Percentiles rank a stretch among this genome's conserved stretches.
phyloP scores from a whole-genome alignment of 345 rosid species.

The Euphorbia peplus region DNA sequence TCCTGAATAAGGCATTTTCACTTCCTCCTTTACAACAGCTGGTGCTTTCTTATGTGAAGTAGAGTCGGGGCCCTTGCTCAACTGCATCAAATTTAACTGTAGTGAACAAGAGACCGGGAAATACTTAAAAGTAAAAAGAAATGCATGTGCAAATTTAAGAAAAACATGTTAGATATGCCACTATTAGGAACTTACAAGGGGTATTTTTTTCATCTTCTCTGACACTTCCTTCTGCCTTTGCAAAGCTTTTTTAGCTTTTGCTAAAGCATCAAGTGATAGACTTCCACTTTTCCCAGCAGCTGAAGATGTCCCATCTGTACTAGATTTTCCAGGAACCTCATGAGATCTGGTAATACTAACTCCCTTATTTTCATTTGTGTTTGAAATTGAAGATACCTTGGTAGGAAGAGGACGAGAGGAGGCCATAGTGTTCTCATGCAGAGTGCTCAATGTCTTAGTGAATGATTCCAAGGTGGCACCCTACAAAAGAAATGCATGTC shows the following conservation, averaged over 20 bases:
- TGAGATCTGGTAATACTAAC: constrained; percentile 97
- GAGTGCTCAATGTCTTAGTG: constrained; percentile 35
- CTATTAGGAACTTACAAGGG: constrained; percentile 41
- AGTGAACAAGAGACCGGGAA: constrained; percentile 8
- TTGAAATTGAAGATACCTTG: constrained; percentile 96
- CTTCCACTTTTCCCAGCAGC: constrained; percentile 72
- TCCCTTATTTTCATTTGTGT: constrained; percentile 98
- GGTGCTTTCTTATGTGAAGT: constrained; percentile 37
- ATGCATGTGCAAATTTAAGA: not conserved
- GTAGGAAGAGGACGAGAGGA: constrained; percentile 48
- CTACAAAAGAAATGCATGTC: constrained; percentile 32
- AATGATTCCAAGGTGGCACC: constrained; percentile 42
- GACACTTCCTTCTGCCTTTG: constrained; percentile 65
- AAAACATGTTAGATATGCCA: not conserved
- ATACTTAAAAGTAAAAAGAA: not conserved
- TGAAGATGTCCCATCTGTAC: constrained; percentile 95
- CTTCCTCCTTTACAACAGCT: constrained; percentile 25
- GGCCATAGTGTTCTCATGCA: constrained; percentile 37
- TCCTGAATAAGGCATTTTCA: constrained; percentile 9
- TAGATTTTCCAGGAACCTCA: constrained; percentile 99
- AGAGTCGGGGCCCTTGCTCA: constrained; percentile 41
- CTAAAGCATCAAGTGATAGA: constrained; percentile 79
- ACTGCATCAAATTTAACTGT: constrained; percentile 36
- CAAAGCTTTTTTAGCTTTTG: constrained; percentile 84
- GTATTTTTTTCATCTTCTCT: constrained; percentile 64